Percentiles rank a stretch among this genome's conserved stretches.
phyloP scores from a whole-genome alignment of 129 eudicot genomes.

The Rutidosis leptorrhynchoides region DNA sequence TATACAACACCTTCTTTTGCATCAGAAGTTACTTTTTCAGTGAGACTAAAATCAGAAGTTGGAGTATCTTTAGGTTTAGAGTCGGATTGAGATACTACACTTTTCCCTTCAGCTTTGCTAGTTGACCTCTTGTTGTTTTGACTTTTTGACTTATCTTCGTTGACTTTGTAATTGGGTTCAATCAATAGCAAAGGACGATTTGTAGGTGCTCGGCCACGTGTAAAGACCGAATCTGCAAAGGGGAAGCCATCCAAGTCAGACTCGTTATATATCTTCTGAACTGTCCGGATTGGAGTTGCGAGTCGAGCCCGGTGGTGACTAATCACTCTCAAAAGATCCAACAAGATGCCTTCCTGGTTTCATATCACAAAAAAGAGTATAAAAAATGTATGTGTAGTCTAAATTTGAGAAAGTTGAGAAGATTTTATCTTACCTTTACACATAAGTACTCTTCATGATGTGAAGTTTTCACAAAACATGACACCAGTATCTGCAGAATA shows the following conservation, averaged over 20 bases:
- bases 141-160: slow-evolving; percentile 66
- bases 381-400: background rate
- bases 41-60: slow-evolving; percentile 33
- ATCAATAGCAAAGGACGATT: slow-evolving; percentile 65
- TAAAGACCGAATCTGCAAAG: slow-evolving; percentile 60
- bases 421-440: slow-evolving; percentile 61
- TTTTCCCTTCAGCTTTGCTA: slow-evolving; percentile 38
- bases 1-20: slow-evolving; percentile 25
- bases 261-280: slow-evolving; percentile 68
- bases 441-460: slow-evolving; percentile 84
- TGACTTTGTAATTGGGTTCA: slow-evolving; percentile 73
- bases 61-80: slow-evolving; percentile 41
- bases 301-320: slow-evolving; percentile 91
- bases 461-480: slow-evolving; percentile 96
- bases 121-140: slow-evolving; percentile 48
- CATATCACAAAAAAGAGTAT: background rate
- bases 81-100: slow-evolving; percentile 35
- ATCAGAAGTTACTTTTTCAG: slow-evolving; percentile 34
- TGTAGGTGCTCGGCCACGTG: slow-evolving; percentile 52
- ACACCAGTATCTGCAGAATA: slow-evolving; percentile 63
- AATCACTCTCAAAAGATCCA: slow-evolving; percentile 88
- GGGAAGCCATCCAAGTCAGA: slow-evolving; percentile 69
- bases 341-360: slow-evolving; percentile 80
- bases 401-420: slow-evolving; percentile 6
- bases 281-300: slow-evolving; percentile 96